phyloP scores from a whole-genome alignment of 345 rosid species.

The Clausena lansium region DNA sequence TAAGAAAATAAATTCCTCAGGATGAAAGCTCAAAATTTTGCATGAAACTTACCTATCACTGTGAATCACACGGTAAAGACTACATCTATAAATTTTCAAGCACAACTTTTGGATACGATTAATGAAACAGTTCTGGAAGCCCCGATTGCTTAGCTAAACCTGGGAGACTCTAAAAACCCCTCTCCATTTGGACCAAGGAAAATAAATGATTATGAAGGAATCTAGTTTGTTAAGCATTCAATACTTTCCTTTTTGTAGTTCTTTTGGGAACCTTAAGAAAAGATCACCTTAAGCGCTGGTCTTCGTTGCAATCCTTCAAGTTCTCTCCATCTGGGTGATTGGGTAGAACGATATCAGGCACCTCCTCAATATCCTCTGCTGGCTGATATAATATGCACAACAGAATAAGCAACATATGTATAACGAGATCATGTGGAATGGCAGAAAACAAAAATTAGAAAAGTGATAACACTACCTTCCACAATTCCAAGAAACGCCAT shows the following conservation, averaged over 20 bases:
- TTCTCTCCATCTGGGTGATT: slow-evolving; percentile 20
- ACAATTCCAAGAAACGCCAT: slow-evolving; percentile 58
- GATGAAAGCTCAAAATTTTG: not conserved
- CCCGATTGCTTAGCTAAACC: not conserved
- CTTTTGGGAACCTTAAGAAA: not conserved
- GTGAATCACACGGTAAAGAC: too few species aligned
- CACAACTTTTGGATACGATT: not conserved
- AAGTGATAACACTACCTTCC: slow-evolving; percentile 46
- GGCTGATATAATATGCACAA: slow-evolving; percentile 46
- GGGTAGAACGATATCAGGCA: slow-evolving; percentile 45
- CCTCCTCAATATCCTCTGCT: slow-evolving; percentile 70
- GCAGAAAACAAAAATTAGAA: not conserved
- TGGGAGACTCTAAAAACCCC: not conserved
- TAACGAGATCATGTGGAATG: not conserved
- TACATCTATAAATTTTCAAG: not conserved
- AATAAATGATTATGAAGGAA: not conserved
- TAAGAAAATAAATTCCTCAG: not conserved
- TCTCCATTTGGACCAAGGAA: not conserved
- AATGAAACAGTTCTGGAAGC: not conserved
- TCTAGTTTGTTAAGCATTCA: not conserved
- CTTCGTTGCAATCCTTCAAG: not conserved
- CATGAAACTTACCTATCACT: not conserved
- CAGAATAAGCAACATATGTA: not conserved
- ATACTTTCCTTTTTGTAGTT: not conserved
- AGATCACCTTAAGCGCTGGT: not conserved